A percentile compares a stretch with the other conserved stretches of the same genome.
Conservation (phyloP, 805 yeast species). For the Teunomyces stri region DNA sequence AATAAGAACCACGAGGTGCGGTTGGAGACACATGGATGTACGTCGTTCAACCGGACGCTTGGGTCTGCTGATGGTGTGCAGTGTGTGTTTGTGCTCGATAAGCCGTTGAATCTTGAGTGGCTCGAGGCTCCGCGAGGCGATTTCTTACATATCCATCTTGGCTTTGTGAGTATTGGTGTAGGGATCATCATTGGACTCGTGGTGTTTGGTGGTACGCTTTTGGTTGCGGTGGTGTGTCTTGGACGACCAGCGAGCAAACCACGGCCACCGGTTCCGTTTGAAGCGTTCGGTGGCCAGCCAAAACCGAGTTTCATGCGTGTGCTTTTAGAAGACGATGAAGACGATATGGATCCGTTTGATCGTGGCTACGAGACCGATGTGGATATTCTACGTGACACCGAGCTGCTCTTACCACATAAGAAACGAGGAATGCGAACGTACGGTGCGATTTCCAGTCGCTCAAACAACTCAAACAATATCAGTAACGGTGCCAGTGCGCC, state of each 20-base stretch:
- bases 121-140: constrained; percentile 37
- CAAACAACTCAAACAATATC: too few relatives aligned
- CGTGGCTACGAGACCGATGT: constrained; percentile 45
- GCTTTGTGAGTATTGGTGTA: constrained; percentile 63
- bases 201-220: constrained; percentile 21
- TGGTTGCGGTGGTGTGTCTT: constrained; percentile 9
- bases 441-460: too few relatives aligned
- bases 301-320: constrained; percentile 39
- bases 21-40: constrained; percentile 60
- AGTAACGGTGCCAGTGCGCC: constrained; percentile 16
- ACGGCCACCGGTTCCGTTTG: neutral
- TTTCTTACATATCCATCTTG: constrained; percentile 57
- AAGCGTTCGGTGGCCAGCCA: constrained; percentile 7
- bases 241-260: constrained; percentile 7
- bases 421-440: constrained; percentile 10
- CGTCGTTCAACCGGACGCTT: constrained; percentile 28
- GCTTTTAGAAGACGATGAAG: constrained; percentile 28
- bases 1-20: constrained; percentile 54
- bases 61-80: constrained; percentile 22
- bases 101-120: constrained; percentile 69
- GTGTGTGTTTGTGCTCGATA: constrained; percentile 65
- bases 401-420: constrained; percentile 24
- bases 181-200: constrained; percentile 66
- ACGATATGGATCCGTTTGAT: constrained; percentile 25
- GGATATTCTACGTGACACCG: constrained; percentile 34